These are phyloP conservation scores for Dendrocalamus sinicus DNA, from an alignment of 176 grass and related monocot species.

Conservation along the genomic window DNA sequence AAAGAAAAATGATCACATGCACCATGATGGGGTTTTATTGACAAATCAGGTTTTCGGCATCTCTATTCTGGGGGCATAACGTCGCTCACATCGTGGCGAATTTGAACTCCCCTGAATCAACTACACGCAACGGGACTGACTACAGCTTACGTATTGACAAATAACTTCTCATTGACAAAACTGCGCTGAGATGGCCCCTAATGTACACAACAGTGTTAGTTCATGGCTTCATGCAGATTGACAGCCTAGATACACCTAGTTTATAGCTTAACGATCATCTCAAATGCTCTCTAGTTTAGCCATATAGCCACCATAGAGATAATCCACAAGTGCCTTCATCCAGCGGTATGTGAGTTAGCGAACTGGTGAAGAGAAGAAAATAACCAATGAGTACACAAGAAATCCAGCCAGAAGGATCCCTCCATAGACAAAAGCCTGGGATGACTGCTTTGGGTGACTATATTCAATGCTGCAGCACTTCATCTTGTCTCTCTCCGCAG, in stretches of 20 bases:
- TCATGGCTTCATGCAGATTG: constrained; percentile 18
- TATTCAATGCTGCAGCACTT: constrained; percentile 92
- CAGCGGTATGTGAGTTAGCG: constrained; percentile 46
- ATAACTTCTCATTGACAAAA: constrained; percentile 28
- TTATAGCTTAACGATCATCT: neutral
- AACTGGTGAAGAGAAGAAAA: constrained; percentile 98
- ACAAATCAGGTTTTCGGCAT: too few species aligned
- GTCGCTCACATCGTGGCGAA: neutral
- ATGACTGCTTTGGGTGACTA: constrained; percentile 69
- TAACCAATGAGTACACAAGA: constrained; percentile 93
- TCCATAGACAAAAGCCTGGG: constrained; percentile 93
- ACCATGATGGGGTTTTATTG: too few species aligned
- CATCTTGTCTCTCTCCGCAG: constrained; percentile 81
- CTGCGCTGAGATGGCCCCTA: constrained; percentile 16
- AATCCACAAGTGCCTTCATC: constrained; percentile 29
- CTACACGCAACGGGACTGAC: constrained; percentile 15
- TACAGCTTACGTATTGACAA: constrained; percentile 4
- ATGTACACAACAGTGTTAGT: neutral
- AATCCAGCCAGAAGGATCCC: constrained; percentile 96
- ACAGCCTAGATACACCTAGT: neutral
- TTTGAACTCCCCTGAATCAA: neutral
- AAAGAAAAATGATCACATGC: too few species aligned
- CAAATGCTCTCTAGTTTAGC: constrained; percentile 5
- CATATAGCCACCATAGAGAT: constrained; percentile 31
- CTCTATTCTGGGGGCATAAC: too few species aligned